Percentiles rank a stretch among this genome's conserved stretches.
Conservation (phyloP, 345 rosid species). For the Clarkia xantiana region DNA sequence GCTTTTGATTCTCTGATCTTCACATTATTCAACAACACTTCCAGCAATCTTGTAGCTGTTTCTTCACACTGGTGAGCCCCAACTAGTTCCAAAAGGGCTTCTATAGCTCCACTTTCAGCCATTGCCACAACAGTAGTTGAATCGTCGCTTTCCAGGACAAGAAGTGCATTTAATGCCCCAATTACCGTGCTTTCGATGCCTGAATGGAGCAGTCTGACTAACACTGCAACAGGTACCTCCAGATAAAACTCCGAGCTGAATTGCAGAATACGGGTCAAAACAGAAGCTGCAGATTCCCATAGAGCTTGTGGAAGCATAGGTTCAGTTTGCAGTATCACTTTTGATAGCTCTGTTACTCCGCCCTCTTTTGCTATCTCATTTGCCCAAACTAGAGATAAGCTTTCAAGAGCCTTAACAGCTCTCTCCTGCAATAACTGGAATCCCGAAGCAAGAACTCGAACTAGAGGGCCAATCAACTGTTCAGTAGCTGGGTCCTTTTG, state of each 20-base stretch:
- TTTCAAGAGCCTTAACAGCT: constrained; percentile 92
- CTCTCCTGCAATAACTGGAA: constrained; percentile 88
- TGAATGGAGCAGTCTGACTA: constrained; percentile 80
- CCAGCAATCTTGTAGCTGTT: constrained; percentile 87
- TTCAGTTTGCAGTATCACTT: constrained; percentile 87
- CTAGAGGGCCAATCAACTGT: constrained; percentile 72
- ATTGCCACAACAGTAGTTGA: constrained; percentile 95
- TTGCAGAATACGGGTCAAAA: constrained; percentile 71
- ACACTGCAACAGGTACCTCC: constrained; percentile 93
- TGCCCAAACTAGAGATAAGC: constrained; percentile 82
- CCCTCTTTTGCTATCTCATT: constrained; percentile 96
- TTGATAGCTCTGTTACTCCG: constrained; percentile 82
- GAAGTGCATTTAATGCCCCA: constrained; percentile 88
- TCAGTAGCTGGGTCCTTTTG: constrained; percentile 78
- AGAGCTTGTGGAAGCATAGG: constrained; percentile 80
- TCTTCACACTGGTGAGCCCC: constrained; percentile 96
- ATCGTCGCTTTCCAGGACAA: constrained; percentile 92
- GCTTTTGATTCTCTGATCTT: constrained; percentile 92
- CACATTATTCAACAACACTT: constrained; percentile 85
- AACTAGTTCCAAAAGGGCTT: constrained; percentile 91
- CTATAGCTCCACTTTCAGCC: constrained; percentile 98
- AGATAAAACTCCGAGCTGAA: constrained; percentile 90
- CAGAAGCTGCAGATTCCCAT: constrained; percentile 96
- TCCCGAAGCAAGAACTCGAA: constrained; percentile 79
- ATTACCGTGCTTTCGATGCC: constrained; percentile 67